Conservation (phyloP, 257 asterid species). For the Verbena officinalis region DNA sequence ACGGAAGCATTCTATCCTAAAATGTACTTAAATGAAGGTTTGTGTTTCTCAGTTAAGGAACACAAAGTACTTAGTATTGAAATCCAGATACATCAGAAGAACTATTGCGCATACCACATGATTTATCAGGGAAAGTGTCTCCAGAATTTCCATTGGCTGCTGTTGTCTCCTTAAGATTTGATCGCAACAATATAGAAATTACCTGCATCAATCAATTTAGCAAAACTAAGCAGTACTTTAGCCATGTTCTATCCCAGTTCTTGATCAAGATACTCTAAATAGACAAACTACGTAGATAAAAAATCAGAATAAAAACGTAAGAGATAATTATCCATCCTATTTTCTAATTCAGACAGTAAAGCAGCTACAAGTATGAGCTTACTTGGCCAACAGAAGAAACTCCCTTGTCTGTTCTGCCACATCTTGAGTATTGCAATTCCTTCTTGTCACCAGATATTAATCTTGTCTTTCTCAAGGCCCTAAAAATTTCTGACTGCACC, state of each 20-base stretch:
- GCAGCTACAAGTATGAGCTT: conserved; percentile 32
- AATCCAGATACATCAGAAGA: conserved; percentile 25
- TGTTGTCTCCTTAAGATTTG: conserved; percentile 53
- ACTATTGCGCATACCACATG: conserved; percentile 55
- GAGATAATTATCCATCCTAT: conserved; percentile 13
- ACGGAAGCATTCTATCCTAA: conserved; percentile 10
- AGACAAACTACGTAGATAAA: conserved; percentile 4
- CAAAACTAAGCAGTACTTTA: conserved; percentile 2
- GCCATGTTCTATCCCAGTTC: background rate
- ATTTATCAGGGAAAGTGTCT: conserved; percentile 47
- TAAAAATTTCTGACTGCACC: conserved; percentile 86
- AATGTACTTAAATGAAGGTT: conserved; percentile 1
- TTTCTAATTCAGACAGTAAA: conserved; percentile 25
- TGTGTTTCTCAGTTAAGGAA: conserved; percentile 16
- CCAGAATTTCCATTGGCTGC: conserved; percentile 44
- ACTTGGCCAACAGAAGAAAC: conserved; percentile 99
- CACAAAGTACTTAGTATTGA: background rate
- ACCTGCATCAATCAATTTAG: conserved; percentile 61
- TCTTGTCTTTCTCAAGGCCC: conserved; percentile 78
- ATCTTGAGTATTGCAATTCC: conserved; percentile 83
- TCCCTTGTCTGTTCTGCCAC: conserved; percentile 99
- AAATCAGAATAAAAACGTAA: conserved; percentile 7
- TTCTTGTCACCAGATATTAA: conserved; percentile 80
- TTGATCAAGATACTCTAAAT: conserved; percentile 16
- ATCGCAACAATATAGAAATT: conserved; percentile 72